Conservation (phyloP, 2,329 filamentous ascomycete species). For the Fusarium nisikadoi region DNA sequence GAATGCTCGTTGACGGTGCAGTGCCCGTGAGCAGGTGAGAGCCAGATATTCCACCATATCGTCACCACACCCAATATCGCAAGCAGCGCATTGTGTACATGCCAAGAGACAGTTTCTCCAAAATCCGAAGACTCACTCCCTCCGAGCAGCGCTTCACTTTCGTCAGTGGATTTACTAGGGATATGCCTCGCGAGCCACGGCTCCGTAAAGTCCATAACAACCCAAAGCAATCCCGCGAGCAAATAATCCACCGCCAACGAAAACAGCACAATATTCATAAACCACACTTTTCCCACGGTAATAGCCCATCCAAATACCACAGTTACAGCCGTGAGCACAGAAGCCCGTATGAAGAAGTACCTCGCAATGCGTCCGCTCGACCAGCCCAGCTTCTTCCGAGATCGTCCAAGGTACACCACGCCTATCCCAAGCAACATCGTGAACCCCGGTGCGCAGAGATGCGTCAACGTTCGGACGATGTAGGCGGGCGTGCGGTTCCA, state of each 20-base stretch:
- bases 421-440: conserved; percentile 59
- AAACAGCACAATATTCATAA: conserved; percentile 58
- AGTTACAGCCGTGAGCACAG: conserved; percentile 48
- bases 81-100: conserved; percentile 53
- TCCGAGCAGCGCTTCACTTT: conserved; percentile 46
- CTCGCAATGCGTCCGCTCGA: conserved; percentile 46
- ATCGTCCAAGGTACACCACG: conserved; percentile 57
- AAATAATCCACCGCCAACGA: conserved; percentile 58
- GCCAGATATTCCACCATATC: conserved; percentile 60
- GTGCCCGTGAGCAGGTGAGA: conserved; percentile 53
- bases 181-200: conserved; percentile 42
- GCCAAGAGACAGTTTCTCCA: conserved; percentile 50
- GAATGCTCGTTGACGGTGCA: conserved; percentile 43
- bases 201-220: conserved; percentile 51
- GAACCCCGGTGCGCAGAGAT: conserved; percentile 59
- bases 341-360: conserved; percentile 48
- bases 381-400: conserved; percentile 55
- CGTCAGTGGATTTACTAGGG: conserved; percentile 32
- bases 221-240: conserved; percentile 56
- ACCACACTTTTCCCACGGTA: conserved; percentile 51
- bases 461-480: conserved; percentile 54
- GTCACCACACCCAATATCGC: conserved; percentile 49
- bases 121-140: neutral
- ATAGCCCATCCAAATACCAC: conserved; percentile 48
- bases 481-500: conserved; percentile 55